Percentiles rank a stretch among this genome's conserved stretches.
phyloP scores from a whole-genome alignment of 805 yeast genomes.

The Candida patagonica region DNA sequence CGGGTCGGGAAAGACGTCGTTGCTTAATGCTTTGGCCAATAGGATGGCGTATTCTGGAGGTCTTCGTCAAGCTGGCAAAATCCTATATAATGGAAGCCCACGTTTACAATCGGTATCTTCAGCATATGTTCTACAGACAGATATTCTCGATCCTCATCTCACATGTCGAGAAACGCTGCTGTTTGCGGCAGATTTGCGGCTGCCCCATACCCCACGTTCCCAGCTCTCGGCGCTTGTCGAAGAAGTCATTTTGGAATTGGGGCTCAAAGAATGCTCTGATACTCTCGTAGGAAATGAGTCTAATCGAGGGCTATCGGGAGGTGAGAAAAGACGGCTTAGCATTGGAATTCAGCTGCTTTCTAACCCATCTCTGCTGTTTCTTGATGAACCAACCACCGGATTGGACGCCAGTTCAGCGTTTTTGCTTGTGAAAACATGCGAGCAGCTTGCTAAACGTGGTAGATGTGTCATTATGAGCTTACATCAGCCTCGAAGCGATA shows the following conservation, averaged over 20 bases:
- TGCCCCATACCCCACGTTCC: constrained; percentile 37
- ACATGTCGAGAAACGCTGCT: constrained; percentile 62
- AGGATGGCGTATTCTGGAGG: constrained; percentile 20
- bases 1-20: constrained; percentile 79
- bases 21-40: constrained; percentile 43
- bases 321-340: constrained; percentile 70
- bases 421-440: constrained; percentile 50
- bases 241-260: constrained; percentile 53
- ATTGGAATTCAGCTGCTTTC: constrained; percentile 70
- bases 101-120: constrained; percentile 27
- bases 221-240: constrained; percentile 45
- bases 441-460: constrained; percentile 48
- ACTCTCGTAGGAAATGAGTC: constrained; percentile 47
- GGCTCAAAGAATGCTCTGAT: constrained; percentile 53
- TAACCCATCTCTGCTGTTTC: constrained; percentile 64
- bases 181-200: constrained; percentile 62
- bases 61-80: constrained; percentile 20
- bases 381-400: constrained; percentile 89
- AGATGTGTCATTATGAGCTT: constrained; percentile 67
- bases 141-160: constrained; percentile 58
- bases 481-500: constrained; percentile 80
- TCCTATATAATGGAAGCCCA: constrained; percentile 22
- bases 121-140: constrained; percentile 73
- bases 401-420: constrained; percentile 71
- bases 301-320: constrained; percentile 66